phyloP scores from a whole-genome alignment of 257 asterid species.

The Schizonepeta tenuifolia region DNA sequence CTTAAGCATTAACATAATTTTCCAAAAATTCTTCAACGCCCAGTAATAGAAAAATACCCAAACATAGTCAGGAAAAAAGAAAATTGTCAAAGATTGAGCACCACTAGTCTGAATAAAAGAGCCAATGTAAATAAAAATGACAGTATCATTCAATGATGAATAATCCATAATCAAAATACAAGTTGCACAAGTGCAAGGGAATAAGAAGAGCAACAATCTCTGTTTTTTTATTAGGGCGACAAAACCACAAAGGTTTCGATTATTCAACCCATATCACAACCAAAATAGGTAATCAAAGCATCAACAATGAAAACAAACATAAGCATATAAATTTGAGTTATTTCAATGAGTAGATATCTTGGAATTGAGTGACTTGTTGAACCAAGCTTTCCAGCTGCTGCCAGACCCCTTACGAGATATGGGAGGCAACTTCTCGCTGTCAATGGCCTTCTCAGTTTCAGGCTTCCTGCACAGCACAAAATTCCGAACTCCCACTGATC shows the following conservation, averaged over 20 bases:
- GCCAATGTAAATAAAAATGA: not conserved
- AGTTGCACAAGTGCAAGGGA: not conserved
- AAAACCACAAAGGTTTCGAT: slow-evolving; percentile 23
- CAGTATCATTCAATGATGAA: not conserved
- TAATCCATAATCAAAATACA: not conserved
- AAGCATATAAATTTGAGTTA: not conserved
- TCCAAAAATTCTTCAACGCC: not conserved
- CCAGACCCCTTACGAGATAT: slow-evolving; percentile 54
- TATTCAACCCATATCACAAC: slow-evolving; percentile 2
- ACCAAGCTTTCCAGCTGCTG: slow-evolving; percentile 81
- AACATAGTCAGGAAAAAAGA: not conserved
- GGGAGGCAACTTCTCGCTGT: slow-evolving; percentile 37
- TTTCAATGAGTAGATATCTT: slow-evolving; percentile 74
- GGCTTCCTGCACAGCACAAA: slow-evolving; percentile 92
- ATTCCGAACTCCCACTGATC: slow-evolving; percentile 77
- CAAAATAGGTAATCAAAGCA: slow-evolving; percentile 8
- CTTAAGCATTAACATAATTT: too few relatives aligned
- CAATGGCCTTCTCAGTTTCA: slow-evolving; percentile 37
- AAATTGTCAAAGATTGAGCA: not conserved
- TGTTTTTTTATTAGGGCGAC: slow-evolving; percentile 6
- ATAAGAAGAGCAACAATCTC: not conserved
- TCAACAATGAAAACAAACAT: not conserved
- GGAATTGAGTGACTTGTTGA: slow-evolving; percentile 63
- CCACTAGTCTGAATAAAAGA: not conserved
- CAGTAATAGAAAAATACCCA: not conserved